A percentile compares a stretch with the other conserved stretches of the same genome.
Evolutionary conservation across 2,329 filamentous ascomycete species (phyloP).

Genomic region (Aspergillus sp.): DNA sequence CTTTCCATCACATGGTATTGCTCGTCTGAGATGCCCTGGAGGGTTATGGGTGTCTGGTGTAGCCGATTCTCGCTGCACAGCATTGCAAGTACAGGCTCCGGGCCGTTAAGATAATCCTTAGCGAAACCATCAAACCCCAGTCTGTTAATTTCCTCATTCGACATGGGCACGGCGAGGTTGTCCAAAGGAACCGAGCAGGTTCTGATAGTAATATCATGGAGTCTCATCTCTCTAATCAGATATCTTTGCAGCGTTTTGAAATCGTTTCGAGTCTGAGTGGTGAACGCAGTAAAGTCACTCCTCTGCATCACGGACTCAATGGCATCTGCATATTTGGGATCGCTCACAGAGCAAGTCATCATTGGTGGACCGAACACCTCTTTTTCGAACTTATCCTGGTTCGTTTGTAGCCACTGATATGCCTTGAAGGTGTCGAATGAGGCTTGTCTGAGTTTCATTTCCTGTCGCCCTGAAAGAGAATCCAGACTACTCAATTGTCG

Average conservation of each 20-base stretch:
- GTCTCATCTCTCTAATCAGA: constrained; percentile 61
- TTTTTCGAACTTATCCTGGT: constrained; percentile 68
- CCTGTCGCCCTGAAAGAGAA: constrained; percentile 72
- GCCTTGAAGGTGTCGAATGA: constrained; percentile 66
- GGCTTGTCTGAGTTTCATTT: constrained; percentile 60
- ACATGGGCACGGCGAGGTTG: constrained; percentile 56
- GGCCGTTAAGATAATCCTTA: constrained; percentile 75
- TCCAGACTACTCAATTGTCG: constrained; percentile 60
- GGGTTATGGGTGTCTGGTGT: constrained; percentile 65
- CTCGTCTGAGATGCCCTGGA: constrained; percentile 62
- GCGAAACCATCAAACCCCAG: constrained; percentile 78
- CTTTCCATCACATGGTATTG: constrained; percentile 66
- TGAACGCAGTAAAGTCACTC: constrained; percentile 63
- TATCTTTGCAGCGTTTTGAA: constrained; percentile 69
- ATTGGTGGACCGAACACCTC: constrained; percentile 79
- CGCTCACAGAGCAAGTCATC: constrained; percentile 74
- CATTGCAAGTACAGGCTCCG: constrained; percentile 81
- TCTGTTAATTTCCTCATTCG: constrained; percentile 52
- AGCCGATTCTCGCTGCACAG: constrained; percentile 73
- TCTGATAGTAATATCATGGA: constrained; percentile 71
- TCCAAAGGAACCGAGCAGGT: constrained; percentile 57
- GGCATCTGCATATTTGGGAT: constrained; percentile 63
- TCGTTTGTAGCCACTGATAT: constrained; percentile 78
- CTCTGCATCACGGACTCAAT: constrained; percentile 58
- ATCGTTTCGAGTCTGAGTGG: constrained; percentile 72